Conservation (phyloP, 805 yeast genomes). For the Lipomyces lipofer region DNA sequence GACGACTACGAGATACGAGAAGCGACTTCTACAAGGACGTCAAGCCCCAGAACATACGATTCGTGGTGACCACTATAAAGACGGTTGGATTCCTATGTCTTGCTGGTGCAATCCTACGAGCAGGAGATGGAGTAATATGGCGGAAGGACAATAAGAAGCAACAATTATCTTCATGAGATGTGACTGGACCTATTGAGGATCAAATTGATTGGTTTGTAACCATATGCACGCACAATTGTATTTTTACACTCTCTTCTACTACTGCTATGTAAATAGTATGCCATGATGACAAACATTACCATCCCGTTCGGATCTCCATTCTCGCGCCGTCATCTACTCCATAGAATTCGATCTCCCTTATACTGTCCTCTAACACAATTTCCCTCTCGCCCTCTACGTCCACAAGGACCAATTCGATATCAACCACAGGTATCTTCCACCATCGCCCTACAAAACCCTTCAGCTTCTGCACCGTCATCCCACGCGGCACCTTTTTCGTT, state of each 20-base stretch:
- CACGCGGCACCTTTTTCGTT: constrained; percentile 8
- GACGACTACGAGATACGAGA: constrained; percentile 15
- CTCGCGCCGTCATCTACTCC: constrained; percentile 15
- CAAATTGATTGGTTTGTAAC: neutral
- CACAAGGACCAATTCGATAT: neutral
- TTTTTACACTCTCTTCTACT: neutral
- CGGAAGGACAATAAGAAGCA: constrained; percentile 17
- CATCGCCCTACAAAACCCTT: constrained; percentile 15
- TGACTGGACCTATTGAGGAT: no score
- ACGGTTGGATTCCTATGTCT: constrained; percentile 11
- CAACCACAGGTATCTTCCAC: constrained; percentile 10
- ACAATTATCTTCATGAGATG: no score
- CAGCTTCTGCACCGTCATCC: constrained; percentile 20
- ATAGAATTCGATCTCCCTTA: constrained; percentile 19
- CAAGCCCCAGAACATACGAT: constrained; percentile 15
- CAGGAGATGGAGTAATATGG: constrained; percentile 32
- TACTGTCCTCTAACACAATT: constrained; percentile 11
- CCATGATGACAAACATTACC: neutral
- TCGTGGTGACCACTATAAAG: constrained; percentile 4
- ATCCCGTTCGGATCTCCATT: neutral
- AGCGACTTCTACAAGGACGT: constrained; percentile 29
- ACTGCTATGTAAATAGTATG: neutral
- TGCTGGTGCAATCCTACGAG: constrained; percentile 21
- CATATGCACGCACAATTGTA: neutral
- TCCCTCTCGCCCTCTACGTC: constrained; percentile 4